Conservation (phyloP, 2,329 filamentous ascomycete species). For the Colletotrichum lentis region DNA sequence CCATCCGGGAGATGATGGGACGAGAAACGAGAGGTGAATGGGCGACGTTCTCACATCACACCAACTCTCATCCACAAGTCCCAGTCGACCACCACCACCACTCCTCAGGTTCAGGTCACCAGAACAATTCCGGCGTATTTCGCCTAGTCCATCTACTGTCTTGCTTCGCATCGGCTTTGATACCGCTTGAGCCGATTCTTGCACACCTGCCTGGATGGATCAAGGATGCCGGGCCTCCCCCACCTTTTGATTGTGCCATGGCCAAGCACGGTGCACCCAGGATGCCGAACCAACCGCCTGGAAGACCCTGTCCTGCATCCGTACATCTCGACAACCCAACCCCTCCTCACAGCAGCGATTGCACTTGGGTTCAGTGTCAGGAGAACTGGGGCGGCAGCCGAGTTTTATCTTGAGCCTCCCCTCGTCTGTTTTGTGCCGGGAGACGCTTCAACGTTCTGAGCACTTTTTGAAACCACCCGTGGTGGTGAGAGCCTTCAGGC, state of each 20-base stretch:
- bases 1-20: slow-evolving; percentile 35
- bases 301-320: neutral
- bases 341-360: neutral
- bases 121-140: neutral
- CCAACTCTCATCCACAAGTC: neutral
- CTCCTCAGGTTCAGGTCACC: neutral
- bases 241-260: slow-evolving; percentile 20
- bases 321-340: neutral
- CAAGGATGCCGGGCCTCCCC: slow-evolving; percentile 13
- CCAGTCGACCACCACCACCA: neutral
- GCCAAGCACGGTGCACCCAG: slow-evolving; percentile 20
- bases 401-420: neutral
- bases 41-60: neutral
- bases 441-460: slow-evolving; percentile 6
- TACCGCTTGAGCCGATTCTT: slow-evolving; percentile 28
- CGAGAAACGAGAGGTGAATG: slow-evolving; percentile 31
- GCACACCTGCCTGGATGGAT: slow-evolving; percentile 16
- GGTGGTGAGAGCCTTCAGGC: neutral
- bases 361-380: neutral
- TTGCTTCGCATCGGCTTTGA: slow-evolving; percentile 18
- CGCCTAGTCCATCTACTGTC: slow-evolving; percentile 4
- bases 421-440: neutral
- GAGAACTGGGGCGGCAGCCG: neutral
- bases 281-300: slow-evolving; percentile 25
- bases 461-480: slow-evolving; percentile 22